Percentiles rank a stretch among this genome's conserved stretches.
These are phyloP conservation scores for Neolentinus lepideus DNA, from an alignment of 1,284 basidiomycete species.

Conservation along the genomic window DNA sequence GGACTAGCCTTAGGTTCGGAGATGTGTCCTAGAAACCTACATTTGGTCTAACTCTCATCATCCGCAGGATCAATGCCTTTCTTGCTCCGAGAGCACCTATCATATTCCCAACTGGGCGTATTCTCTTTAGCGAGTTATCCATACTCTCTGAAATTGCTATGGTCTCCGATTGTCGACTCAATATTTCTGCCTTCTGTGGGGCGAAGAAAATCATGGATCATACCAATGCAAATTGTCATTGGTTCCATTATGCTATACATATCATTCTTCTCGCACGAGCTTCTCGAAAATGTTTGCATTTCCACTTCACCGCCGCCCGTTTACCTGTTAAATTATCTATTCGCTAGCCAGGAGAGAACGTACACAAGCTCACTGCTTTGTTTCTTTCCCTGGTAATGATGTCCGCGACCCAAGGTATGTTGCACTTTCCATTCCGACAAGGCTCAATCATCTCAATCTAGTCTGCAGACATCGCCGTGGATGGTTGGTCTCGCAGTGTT, in stretches of 20 bases:
- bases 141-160: slow-evolving; percentile 94
- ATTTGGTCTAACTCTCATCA: neutral
- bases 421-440: neutral
- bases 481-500: slow-evolving; percentile 44
- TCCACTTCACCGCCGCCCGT: neutral
- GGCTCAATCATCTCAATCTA: slow-evolving; percentile 5
- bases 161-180: slow-evolving; percentile 98
- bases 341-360: slow-evolving; percentile 71
- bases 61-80: slow-evolving; percentile 88
- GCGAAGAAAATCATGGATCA: slow-evolving; percentile 96
- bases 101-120: slow-evolving; percentile 93
- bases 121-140: slow-evolving; percentile 96
- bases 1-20: slow-evolving; percentile 65
- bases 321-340: slow-evolving; percentile 9
- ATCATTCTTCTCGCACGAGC: slow-evolving; percentile 70
- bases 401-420: slow-evolving; percentile 91
- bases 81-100: slow-evolving; percentile 89
- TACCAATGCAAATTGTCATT: slow-evolving; percentile 92
- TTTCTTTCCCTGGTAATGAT: slow-evolving; percentile 93
- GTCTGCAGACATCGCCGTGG: slow-evolving; percentile 87
- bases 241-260: slow-evolving; percentile 88
- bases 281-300: slow-evolving; percentile 73
- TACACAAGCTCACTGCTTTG: slow-evolving; percentile 75
- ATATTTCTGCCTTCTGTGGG: slow-evolving; percentile 79
- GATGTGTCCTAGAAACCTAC: neutral